Evolutionary conservation across 2,329 filamentous ascomycete genomes (phyloP), one percentile per base, ranked within the genome.

Genomic region (Aspergillus sp.): DNA sequence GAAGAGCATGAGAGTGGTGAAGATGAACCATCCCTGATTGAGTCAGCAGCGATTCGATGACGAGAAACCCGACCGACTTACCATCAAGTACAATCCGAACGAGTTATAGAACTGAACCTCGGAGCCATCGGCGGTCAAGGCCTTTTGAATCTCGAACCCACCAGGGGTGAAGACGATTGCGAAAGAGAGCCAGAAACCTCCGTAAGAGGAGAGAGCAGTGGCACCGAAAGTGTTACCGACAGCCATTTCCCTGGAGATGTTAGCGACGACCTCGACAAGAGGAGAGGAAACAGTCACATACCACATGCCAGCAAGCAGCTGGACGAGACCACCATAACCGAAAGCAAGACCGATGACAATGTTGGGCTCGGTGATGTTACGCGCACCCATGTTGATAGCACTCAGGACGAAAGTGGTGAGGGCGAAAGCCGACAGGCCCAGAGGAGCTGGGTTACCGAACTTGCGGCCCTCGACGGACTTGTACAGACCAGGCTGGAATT

Each of bases 211-310:
- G 45, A 91, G 71, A 13, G 87, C 86, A 26, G 86, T 90, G 41
- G 86, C 87, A 75, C 86, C 86, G 53, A 91, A 90, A 8, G 88
- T 91, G 75, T 91, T 91, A 45, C 86, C 87, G n/a, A 88, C 77
- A 31, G 86, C 86, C 80, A 91, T 88, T 72, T 91, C 87, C 86
- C 85, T 88, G 50, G 11, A 27, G 38, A 38, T 7, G 19, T 45
- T 30, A 48, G 43, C 38, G 26, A 30, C 27, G 29, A 32, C n/a
- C 13, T 5, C 35, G 39, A 40, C 28, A 31, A 26, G n/a, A 33
- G 11, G 10, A 7, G 31, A 40, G 36, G 5, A 33, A 5, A 19
- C 38, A 8, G 10, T 34, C 37, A 71, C 71, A 51, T 77, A 89
- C 88, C 88, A 93, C 88, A 91, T 93, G 72, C 88, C 88, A 52